phyloP scores from a whole-genome alignment of 495 filamentous ascomycete species.

The Neurospora intermedia region DNA sequence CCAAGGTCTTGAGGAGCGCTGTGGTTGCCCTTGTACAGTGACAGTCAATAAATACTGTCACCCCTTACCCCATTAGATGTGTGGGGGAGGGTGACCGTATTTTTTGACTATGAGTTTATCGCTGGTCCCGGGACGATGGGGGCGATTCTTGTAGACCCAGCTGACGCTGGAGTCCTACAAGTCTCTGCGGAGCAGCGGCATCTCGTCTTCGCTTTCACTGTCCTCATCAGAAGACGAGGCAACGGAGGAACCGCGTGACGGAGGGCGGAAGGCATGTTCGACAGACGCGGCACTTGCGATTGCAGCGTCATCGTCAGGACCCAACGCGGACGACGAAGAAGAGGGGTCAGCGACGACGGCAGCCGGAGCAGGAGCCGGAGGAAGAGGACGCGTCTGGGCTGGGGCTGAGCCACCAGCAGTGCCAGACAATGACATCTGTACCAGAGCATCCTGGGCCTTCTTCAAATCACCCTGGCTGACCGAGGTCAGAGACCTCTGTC shows the following conservation, averaged over 20 bases:
- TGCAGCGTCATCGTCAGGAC: neutral
- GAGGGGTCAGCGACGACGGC: neutral
- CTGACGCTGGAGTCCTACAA: neutral
- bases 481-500: neutral
- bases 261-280: neutral
- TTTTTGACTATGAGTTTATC: no score
- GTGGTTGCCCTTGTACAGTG: neutral
- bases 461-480: neutral
- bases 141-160: neutral
- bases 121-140: neutral
- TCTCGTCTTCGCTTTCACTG: neutral
- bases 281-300: neutral
- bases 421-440: neutral
- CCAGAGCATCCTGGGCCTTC: neutral
- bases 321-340: neutral
- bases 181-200: neutral
- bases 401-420: neutral
- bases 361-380: neutral
- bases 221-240: neutral
- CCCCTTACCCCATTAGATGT: no score
- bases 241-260: neutral
- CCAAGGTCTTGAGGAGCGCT: neutral
- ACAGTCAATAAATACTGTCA: no score
- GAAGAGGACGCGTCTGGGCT: neutral
- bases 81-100: no score